Evolutionary conservation across 495 filamentous ascomycete genomes (phyloP), one percentile per base, ranked within the genome.

Genomic region (Alectoria sarmentosa): DNA sequence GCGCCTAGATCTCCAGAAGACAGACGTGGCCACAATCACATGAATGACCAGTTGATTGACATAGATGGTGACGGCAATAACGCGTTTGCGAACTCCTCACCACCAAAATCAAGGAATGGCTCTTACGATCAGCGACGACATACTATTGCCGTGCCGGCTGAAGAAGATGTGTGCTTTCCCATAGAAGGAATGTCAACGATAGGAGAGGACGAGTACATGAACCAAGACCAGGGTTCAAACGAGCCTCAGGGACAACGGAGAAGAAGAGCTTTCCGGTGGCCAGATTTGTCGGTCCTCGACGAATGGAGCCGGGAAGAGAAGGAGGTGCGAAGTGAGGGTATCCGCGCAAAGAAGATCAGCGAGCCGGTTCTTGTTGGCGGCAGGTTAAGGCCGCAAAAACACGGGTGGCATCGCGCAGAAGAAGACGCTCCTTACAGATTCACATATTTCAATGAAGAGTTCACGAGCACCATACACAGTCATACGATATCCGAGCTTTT

Each of bases 381-480:
- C 11, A 83, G 94, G 61, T 73, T 98, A 59, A 85, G 94, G 13
- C 91, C 94, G 11, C 86, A 90, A 65, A 90, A 88, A 69, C 74
- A 76, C 60, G 78, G 80, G 8, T 98, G 94, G 94, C 91, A 92
- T 73, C 82, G 86, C 32, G 86, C 89, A 64, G 90, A 94, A 68
- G 92, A 96, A 44, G 95, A 96, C 60, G 86, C 86, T 1, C 94
- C 94, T 0, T 98, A 95, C 72, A 84, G 94, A 52, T 98, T 96
- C 72, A 98, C 94, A 3, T 98, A 98, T 70, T 98, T 98, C 80
- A 97, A 96, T 73, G 94, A 98, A 70, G 91, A 96, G 67, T 90
- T 98, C 65, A 86, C 87, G 57, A 91, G 88, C 70, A 98, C 94
- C 0, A 94, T 98, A 66, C 94, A 98, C 73, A 92, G 90, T 28